Base-by-base conservation (phyloP, 805 yeast genomes). In the Zygoascus flipseniorum region DNA sequence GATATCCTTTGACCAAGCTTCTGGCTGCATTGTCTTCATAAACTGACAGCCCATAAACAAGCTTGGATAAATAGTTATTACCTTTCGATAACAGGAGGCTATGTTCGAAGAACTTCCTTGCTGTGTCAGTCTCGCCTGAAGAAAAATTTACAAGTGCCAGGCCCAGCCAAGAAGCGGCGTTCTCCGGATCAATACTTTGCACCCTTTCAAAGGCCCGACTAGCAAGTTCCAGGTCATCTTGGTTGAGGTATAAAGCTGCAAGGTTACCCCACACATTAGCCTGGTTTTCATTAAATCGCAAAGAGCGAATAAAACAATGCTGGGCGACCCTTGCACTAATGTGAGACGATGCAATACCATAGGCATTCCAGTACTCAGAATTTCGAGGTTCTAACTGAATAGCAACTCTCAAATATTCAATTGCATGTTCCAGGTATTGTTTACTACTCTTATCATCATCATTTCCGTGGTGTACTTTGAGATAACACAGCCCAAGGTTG, bases 301-400 rank as follows among this genome's bases (percentile, higher is more conserved):
- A 70, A 0, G 97, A 90, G 57, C 87, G 85, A 60, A 93, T 86
- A 61, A 86, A 88, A 66, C 97, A 89, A 69, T 93, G 99, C 68
- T 93, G 99, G 0, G 97, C 75, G 6, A 88, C 85, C 48, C 78
- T 76, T 0, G 92, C 83, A 58, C 81, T 85, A 3, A 74, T 68
- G 2, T 80, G 70, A 52, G 83, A 75, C 8, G 88, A 79, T 0
- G 89, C 85, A 53, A 85, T 77, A 13, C 98, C 99, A 31, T 92
- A 72, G 0, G 86, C 83, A 51, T 80, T 74, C 99, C 99, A 93
- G 54, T 81, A 81, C 18, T 78, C 81, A 1, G 85, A 73, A 57
- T 85, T 86, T 54, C 76, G 78, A 5, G 83, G 76, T 65, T 92
- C 97, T 8, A 81, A 69, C 53, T 78, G 81, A 52, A 90, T 81